Evolutionary conservation across 2,329 filamentous ascomycete genomes (phyloP).

Genomic region (Corynespora cassiicola): DNA sequence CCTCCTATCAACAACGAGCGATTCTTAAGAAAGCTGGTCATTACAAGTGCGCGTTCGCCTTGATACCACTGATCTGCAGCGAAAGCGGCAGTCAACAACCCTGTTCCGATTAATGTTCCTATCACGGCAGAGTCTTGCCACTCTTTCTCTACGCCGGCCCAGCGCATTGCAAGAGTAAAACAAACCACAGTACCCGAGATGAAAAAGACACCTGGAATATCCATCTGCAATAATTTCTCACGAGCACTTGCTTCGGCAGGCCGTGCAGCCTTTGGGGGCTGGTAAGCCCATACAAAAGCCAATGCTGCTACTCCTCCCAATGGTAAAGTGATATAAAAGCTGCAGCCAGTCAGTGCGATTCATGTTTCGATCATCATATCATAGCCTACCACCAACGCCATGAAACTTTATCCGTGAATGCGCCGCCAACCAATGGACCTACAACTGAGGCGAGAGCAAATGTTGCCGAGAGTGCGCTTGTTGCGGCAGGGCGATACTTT

Average conservation of each 20-base stretch:
- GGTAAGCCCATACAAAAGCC: conserved; percentile 4
- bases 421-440: conserved; percentile 48
- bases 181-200: conserved; percentile 47
- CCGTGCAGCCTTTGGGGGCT: conserved; percentile 20
- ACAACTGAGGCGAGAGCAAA: conserved; percentile 43
- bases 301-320: conserved; percentile 8
- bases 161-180: conserved; percentile 54
- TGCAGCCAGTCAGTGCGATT: background rate
- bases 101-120: conserved; percentile 50
- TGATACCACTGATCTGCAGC: conserved; percentile 40
- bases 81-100: conserved; percentile 41
- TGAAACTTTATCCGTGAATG: conserved; percentile 43
- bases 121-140: conserved; percentile 47
- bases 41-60: conserved; percentile 49
- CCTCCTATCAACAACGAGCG: conserved; percentile 42
- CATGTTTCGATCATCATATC: background rate
- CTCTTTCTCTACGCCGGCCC: conserved; percentile 40
- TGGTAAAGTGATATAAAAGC: conserved; percentile 30
- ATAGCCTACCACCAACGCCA: conserved; percentile 40
- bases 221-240: conserved; percentile 51
- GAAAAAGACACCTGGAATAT: conserved; percentile 48
- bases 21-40: conserved; percentile 45
- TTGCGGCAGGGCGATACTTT: conserved; percentile 45
- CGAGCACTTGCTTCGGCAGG: conserved; percentile 24
- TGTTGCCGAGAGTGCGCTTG: conserved; percentile 41